Evolutionary conservation across 2,329 filamentous ascomycete species (phyloP).

Genomic region (Coniochaeta sp.): DNA sequence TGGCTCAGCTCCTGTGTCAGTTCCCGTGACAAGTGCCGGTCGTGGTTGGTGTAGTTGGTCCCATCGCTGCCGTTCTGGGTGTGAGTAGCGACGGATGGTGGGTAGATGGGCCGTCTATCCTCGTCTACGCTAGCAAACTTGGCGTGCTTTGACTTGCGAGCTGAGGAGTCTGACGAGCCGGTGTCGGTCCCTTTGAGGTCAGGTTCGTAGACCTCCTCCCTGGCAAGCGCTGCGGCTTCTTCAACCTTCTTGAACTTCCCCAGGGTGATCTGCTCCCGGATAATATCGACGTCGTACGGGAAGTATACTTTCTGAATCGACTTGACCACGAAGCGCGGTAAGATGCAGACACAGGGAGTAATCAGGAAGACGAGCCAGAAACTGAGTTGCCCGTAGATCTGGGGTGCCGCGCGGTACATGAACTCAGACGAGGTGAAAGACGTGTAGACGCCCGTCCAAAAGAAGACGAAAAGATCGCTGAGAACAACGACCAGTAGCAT

Average conservation of each 20-base stretch:
- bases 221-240: slow-evolving; percentile 10
- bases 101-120: slow-evolving; percentile 87
- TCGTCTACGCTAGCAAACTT: slow-evolving; percentile 64
- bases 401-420: slow-evolving; percentile 69
- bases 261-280: slow-evolving; percentile 81
- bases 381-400: slow-evolving; percentile 72
- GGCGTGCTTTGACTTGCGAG: slow-evolving; percentile 47
- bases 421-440: slow-evolving; percentile 36
- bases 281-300: slow-evolving; percentile 88
- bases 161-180: slow-evolving; percentile 52
- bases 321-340: slow-evolving; percentile 84
- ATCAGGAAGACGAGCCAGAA: slow-evolving; percentile 85
- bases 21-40: slow-evolving; percentile 53
- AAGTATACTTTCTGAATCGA: slow-evolving; percentile 87
- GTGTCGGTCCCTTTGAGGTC: slow-evolving; percentile 24
- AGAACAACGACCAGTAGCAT: slow-evolving; percentile 75
- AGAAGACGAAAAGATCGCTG: slow-evolving; percentile 82
- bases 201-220: slow-evolving; percentile 29
- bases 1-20: slow-evolving; percentile 22
- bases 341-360: slow-evolving; percentile 72
- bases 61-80: slow-evolving; percentile 92
- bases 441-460: slow-evolving; percentile 89
- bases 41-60: slow-evolving; percentile 70
- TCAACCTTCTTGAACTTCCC: slow-evolving; percentile 72
- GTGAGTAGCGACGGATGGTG: slow-evolving; percentile 80